Evolutionary conservation across 495 filamentous ascomycete species (phyloP), one percentile per base, ranked within the genome.

Genomic region (Aspergillus nanangensis): DNA sequence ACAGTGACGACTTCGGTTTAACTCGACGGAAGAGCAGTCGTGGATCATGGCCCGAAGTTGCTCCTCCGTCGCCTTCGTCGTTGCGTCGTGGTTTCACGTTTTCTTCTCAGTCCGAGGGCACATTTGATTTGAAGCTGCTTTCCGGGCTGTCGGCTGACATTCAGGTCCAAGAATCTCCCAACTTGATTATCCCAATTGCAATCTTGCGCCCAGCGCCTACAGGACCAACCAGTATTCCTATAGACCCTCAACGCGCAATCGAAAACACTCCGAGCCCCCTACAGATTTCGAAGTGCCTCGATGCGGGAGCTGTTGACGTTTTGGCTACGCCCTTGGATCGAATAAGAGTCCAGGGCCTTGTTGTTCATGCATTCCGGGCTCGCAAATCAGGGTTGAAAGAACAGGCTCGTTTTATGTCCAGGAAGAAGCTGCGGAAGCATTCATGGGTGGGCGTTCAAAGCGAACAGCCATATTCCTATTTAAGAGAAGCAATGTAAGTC

Each of bases 401-500:
- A 41, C 80, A 87, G 58, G 78, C 82, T 20, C 75, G 79, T 3
- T 77, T 87, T 40, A 51, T 88, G 11, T 80, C 84, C 18, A 57
- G 60, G 24, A 87, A 80, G 53, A 79, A 81, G 50, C 76, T 78
- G 17, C 77, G 91, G 41, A 94, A 93, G 63, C 80, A 88, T 40
- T 95, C 91, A 2, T 95, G 89, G 90, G 88, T 96, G 32, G 90
- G 90, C 21, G 78, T 92, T n/a, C 77, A 86, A 52, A 83, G 91
- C 57, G 78, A 85, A 56, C 88, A 90, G 57, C 86, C 86, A n/a
- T 95, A 88, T 70, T 81, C 86, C 19, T 96, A 94, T 66, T 71
- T 95, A 48, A 75, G 88, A 54, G 90, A 95, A 72, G 81, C 77
- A 13, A 88, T 88, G 82, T 76, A 65, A 29, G 70, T n/a, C n/a